Evolutionary conservation across 2,329 filamentous ascomycete species (phyloP), one percentile per base, ranked within the genome.

Genomic region (Beauveria scarabaeidicola): DNA sequence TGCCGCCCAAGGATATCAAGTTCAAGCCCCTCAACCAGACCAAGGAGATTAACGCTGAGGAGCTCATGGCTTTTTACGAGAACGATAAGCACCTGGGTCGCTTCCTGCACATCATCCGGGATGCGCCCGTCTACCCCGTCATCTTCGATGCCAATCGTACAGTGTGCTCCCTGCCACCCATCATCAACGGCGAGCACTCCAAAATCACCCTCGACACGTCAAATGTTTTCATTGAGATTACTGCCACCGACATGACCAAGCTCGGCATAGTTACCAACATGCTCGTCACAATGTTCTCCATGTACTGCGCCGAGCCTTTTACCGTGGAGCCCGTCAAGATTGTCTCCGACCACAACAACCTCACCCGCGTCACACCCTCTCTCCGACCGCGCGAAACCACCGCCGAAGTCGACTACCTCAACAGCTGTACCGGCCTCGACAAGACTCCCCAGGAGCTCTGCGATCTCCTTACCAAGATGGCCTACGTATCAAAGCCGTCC

Each of bases 181-280:
- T 99, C 68, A 99, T 99, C 80, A 99, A 99, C 77, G 86, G 92
- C 68, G 85, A 99, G 69, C 92, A 94, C 76, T 97, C 92, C 69
- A 99, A 99, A 77, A 99, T 99, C 72, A 91, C 87, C 8, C 77
- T 95, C 48, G 78, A 95, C 71, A 97, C 92, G 61, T 93, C 83
- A 70, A 97, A 99, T 69, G 85, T 99, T 69, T 90, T 99, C 75
- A 95, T 99, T 72, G 94, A 99, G 75, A 91, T 96, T 68, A 99
- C 94, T 8, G 95, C 92, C 44, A 93, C 91, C 44, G 94, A 99
- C 72, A 87, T 89, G 71, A 99, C 95, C 29, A 99, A 99, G 78
- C 83, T 97, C 48, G 92, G 97, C 67, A 90, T 99, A 64, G 93
- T 97, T 62, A 90, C 89, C 76, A 91, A 96, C 73, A 96, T 97